Base-by-base conservation (phyloP, 2,329 filamentous ascomycete genomes). In the Microcera coccophila region DNA sequence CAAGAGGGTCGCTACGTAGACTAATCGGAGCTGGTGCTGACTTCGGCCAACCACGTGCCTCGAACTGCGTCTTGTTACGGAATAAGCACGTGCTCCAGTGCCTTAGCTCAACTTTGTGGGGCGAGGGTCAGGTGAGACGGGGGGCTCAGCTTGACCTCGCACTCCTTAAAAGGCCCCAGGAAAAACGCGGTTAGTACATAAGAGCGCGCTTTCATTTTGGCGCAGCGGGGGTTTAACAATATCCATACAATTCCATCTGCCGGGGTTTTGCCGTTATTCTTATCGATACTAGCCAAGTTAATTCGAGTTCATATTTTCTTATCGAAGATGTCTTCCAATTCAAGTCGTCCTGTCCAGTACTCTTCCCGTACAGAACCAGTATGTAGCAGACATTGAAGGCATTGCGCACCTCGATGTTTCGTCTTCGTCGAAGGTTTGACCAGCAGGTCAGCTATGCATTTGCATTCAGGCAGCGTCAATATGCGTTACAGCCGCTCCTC, bases 331-430 rank as follows among this genome's bases (percentile, higher is more conserved):
- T 26, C 7, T 7, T 26, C 22, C 22, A 26, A 26, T 12, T 12
- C 22, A 7, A 12, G 22, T 26, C 22, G 22, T 26, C 12, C 22
- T 26, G 22, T 26, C 22, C 22, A 26, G 12, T 26, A 7, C 7
- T 26, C 22, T 7, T n/a, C n/a, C n/a, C n/a, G n/a, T n/a, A 26
- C 22, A 12, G 12, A 26, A 26, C 22, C 12, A 26, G 22, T n/a
- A n/a, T n/a, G n/a, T n/a, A 40, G 33, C 10, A 17, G 33, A 29
- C n/a, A n/a, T n/a, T n/a, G n/a, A n/a, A n/a, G n/a, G n/a, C n/a
- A n/a, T n/a, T n/a, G n/a, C n/a, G n/a, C 34, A 17, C 36, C 38
- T 32, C 47, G 47, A 65, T 65, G 63, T 58, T 65, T 54, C 62
- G 62, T 38, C 32, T 50, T 20, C 44, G 49, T 37, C 49, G 51